Base-by-base conservation (phyloP, 2,329 filamentous ascomycete genomes). In the Penicillium sp. region DNA sequence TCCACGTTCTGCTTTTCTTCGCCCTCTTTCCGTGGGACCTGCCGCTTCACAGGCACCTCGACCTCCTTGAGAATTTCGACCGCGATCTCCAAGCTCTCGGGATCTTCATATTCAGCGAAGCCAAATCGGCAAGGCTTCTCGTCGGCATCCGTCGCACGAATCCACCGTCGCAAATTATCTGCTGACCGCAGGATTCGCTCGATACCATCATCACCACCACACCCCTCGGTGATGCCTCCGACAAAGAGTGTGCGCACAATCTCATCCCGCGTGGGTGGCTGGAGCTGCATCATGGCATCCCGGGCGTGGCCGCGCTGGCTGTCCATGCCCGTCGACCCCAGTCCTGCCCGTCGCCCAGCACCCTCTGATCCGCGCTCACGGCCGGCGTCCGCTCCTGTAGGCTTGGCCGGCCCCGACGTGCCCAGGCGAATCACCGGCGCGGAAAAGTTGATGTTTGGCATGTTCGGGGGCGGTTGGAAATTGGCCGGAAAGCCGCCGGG, bases 401-500 rank as follows among this genome's bases (percentile, higher is more conserved):
- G 75, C 62, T 88, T 88, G n/a, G 79, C 70, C 2, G 82, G 69
- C 16, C 73, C 80, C 3, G 84, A 80, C 1, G 89, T 91, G 34
- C 91, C 93, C 37, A 98, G 79, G 45, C 93, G 87, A 64, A 98
- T 97, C 50, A 97, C 89, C 46, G 91, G 90, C 28, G 93, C 93
- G 63, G 87, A 95, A 75, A 97, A 95, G 74, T 98, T 96, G 76
- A 98, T 95, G 68, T 95, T 94, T 42, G 91, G 89, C 79, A 96
- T 87, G 65, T 93, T 95, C 41, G 87, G 77, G 8, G 91, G 90
- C 40, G 89, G 82, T 74, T 94, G 87, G 71, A 95, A 96, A 69
- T 83, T 88, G 49, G 84, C 75, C 52, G 88, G 89, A 55, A 95
- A 83, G 62, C 82, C 84, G 69, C 80, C 87, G 67, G 87, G 87